phyloP scores from a whole-genome alignment of 768 basidiomycete species.

The Daedalea quercina region DNA sequence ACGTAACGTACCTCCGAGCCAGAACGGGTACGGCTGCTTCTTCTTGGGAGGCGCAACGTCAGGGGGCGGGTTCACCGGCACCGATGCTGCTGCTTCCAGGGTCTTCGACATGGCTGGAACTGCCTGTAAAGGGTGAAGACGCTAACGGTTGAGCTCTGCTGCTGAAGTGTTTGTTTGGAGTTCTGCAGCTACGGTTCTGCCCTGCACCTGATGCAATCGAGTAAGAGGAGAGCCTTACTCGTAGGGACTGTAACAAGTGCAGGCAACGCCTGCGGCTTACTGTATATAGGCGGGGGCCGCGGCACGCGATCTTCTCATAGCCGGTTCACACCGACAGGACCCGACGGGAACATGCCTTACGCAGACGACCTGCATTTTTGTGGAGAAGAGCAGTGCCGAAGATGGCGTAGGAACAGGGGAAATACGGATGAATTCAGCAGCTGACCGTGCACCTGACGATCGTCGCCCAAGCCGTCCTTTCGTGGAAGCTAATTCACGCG shows the following conservation, averaged over 20 bases:
- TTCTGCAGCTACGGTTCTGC: background rate
- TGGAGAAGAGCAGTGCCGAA: background rate
- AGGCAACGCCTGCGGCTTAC: background rate
- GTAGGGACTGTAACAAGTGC: background rate
- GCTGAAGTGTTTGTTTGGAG: background rate
- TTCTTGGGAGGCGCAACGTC: slow-evolving; percentile 28
- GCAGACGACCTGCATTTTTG: background rate
- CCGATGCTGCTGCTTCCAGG: slow-evolving; percentile 2
- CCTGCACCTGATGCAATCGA: background rate
- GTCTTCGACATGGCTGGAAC: background rate
- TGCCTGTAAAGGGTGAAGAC: background rate
- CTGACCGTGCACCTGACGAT: background rate
- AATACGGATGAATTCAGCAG: background rate
- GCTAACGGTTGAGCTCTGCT: too few relatives aligned
- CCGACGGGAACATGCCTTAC: background rate
- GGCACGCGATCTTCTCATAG: background rate
- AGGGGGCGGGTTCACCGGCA: slow-evolving; percentile 1
- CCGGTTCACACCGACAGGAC: background rate
- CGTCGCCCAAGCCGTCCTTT: background rate
- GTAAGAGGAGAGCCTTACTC: background rate
- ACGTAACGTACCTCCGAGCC: slow-evolving; percentile 59
- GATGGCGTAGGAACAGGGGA: background rate
- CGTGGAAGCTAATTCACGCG: too few relatives aligned
- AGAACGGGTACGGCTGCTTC: slow-evolving; percentile 82
- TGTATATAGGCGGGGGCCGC: background rate